Percentiles rank a stretch among this genome's conserved stretches.
phyloP scores from a whole-genome alignment of 1,284 basidiomycete genomes.

The Meira nashicola region DNA sequence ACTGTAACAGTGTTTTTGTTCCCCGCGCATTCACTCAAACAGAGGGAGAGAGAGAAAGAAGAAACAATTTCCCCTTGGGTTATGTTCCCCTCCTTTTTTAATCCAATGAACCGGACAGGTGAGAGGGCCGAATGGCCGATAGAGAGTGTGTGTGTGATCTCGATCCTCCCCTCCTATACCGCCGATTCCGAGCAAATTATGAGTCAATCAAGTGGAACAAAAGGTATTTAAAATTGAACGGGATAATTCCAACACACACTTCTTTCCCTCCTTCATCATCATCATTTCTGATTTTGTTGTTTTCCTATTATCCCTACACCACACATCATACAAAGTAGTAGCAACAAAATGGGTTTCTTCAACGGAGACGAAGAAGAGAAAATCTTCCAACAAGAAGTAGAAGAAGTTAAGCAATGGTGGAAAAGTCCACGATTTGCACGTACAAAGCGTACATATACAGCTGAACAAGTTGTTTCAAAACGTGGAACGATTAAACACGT shows the following conservation, averaged over 20 bases:
- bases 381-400: constrained; percentile 72
- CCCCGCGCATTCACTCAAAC: no score
- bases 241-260: neutral
- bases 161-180: no score
- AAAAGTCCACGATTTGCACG: constrained; percentile 81
- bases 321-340: neutral
- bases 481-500: constrained; percentile 78
- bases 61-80: no score
- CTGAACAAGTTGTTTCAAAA: constrained; percentile 87
- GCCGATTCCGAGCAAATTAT: no score
- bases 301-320: neutral
- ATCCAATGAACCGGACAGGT: no score
- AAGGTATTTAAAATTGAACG: neutral
- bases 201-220: neutral
- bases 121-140: no score
- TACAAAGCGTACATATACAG: constrained; percentile 83
- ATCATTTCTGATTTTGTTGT: neutral
- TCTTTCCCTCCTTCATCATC: neutral
- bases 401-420: constrained; percentile 83
- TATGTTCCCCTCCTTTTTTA: no score
- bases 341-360: constrained; percentile 10
- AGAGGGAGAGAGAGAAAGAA: no score
- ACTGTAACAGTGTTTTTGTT: no score
- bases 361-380: constrained; percentile 47
- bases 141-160: no score